Evolutionary conservation across 2,329 filamentous ascomycete genomes (phyloP).

Genomic region (Macroventuria anomochaeta): DNA sequence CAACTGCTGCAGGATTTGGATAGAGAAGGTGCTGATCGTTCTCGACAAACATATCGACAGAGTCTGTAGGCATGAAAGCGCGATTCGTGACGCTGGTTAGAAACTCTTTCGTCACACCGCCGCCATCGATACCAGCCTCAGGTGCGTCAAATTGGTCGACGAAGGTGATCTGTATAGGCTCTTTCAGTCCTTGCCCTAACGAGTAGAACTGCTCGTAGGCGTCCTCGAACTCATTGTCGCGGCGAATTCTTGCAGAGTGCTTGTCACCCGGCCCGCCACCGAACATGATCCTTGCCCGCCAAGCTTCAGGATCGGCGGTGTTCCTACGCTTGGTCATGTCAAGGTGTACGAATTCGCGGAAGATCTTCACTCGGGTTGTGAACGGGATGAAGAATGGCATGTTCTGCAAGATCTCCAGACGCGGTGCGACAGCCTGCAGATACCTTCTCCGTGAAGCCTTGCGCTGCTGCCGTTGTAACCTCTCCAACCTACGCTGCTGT

Average conservation of each 20-base stretch:
- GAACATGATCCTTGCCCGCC: slow-evolving; percentile 65
- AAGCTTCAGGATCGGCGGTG: slow-evolving; percentile 73
- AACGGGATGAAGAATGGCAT: slow-evolving; percentile 98
- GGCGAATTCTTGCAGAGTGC: slow-evolving; percentile 78
- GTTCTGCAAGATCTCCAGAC: slow-evolving; percentile 88
- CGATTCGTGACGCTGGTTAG: slow-evolving; percentile 86
- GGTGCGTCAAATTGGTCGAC: slow-evolving; percentile 85
- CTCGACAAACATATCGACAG: slow-evolving; percentile 73
- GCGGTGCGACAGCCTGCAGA: slow-evolving; percentile 79
- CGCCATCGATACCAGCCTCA: slow-evolving; percentile 95
- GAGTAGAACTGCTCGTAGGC: slow-evolving; percentile 83
- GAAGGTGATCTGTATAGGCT: slow-evolving; percentile 96
- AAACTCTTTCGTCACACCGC: slow-evolving; percentile 97
- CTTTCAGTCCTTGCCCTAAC: slow-evolving; percentile 83
- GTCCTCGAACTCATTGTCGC: slow-evolving; percentile 82
- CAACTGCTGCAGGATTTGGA: slow-evolving; percentile 80
- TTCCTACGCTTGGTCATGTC: slow-evolving; percentile 80
- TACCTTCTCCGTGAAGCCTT: slow-evolving; percentile 72
- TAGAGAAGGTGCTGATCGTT: slow-evolving; percentile 88
- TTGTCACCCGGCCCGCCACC: slow-evolving; percentile 48
- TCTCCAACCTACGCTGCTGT: slow-evolving; percentile 67
- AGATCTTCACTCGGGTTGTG: slow-evolving; percentile 86
- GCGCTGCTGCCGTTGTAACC: slow-evolving; percentile 67
- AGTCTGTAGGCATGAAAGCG: slow-evolving; percentile 70
- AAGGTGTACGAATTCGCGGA: slow-evolving; percentile 86